Base-by-base conservation (phyloP, 177 flowering plant species). In the Tripterygium wilfordii region DNA sequence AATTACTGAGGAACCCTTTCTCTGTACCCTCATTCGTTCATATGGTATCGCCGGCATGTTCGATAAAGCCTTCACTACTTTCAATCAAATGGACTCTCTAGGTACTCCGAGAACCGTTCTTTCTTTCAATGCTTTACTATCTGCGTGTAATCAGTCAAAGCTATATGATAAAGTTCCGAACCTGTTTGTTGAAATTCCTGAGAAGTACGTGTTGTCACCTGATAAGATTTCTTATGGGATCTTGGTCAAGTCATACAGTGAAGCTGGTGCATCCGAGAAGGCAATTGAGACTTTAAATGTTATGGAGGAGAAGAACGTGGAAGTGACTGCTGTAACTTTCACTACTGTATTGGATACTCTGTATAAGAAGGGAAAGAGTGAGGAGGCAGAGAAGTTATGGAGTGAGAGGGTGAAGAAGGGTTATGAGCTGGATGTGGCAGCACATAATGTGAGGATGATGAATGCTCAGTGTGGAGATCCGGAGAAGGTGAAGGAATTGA, bases 41-140 rank as follows among this genome's bases (percentile, higher is more conserved):
- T 90, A 87, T 51, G 95, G 96, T 7, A 48, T 43, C 3, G 94
- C 80, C 9, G 89, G 91, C 6, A 90, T 90, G 97, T 67, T 69
- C 36, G 83, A 84, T 36, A 85, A 78, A 19, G 97, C 95, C 8
- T 40, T 77, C 49, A 57, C 48, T 17, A 77, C 83, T 0, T 87
- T 59, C 56, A 29, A 79, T 23, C 77, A 90, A 39, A 87, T 90
- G 87, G 80, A 78, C 1, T 70, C 63, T 36, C 49, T 82, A 2
- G 83, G 85, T 29, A 75, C 88, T 3, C 83, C 79, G 0, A 60
- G 94, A 39, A 66, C 95, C 0, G 52, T 58, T 0, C 14, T 73
- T 12, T 87, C 97, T 17, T 87, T 87, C 56, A 90, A 87, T 36
- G 82, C 89, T 3, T 51, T 90, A 3, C 49, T 90, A n/a, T 13